phyloP scores from a whole-genome alignment of 2,329 filamentous ascomycete genomes.

The Hypomyces rosellus region DNA sequence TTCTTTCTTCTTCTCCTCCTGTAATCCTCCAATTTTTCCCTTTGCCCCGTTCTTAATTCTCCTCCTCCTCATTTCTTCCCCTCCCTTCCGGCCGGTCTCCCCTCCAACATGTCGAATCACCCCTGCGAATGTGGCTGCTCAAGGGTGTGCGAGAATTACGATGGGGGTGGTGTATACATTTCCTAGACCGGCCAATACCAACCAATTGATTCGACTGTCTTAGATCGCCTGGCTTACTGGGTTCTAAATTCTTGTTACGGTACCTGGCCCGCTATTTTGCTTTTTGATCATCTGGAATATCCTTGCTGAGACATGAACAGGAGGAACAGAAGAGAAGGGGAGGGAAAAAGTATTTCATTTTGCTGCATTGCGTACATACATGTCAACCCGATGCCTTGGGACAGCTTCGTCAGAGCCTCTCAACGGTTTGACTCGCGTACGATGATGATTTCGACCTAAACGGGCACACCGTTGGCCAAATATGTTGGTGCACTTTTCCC shows the following conservation, averaged over 20 bases:
- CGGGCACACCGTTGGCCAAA: background rate
- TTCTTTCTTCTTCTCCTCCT: background rate
- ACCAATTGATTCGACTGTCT: slow-evolving; percentile 10
- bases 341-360: background rate
- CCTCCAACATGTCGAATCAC: background rate
- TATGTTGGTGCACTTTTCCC: background rate
- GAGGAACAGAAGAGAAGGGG: background rate
- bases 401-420: background rate
- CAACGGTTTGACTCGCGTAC: background rate
- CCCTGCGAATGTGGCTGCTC: slow-evolving; percentile 10
- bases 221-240: slow-evolving; percentile 11
- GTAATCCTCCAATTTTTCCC: background rate
- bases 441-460: background rate
- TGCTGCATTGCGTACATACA: background rate
- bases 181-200: slow-evolving; percentile 4
- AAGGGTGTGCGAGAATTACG: slow-evolving; percentile 5
- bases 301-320: slow-evolving; percentile 11
- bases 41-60: background rate
- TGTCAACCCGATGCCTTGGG: slow-evolving; percentile 11
- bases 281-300: slow-evolving; percentile 2
- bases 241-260: background rate
- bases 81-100: background rate
- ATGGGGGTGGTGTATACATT: background rate
- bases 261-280: slow-evolving; percentile 7
- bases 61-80: background rate